Evolutionary conservation across 2,329 filamentous ascomycete genomes (phyloP).

Genomic region (Colletotrichum noveboracense): DNA sequence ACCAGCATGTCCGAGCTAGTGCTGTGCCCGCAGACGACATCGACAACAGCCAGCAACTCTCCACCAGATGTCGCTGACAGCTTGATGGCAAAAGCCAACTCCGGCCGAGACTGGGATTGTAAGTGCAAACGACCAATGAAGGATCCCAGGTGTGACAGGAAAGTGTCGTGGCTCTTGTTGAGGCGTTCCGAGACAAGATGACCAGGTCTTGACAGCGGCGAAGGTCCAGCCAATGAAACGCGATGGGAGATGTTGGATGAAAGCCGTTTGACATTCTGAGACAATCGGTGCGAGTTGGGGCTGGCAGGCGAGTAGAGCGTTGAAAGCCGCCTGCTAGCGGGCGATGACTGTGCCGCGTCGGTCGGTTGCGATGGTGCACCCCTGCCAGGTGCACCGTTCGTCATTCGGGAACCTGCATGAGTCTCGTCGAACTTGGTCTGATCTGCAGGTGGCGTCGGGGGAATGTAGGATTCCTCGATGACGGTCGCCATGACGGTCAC

Average conservation of each 20-base stretch:
- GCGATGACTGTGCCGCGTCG: slow-evolving; percentile 40
- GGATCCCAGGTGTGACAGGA: slow-evolving; percentile 88
- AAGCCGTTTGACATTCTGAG: slow-evolving; percentile 49
- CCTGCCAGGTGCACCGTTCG: slow-evolving; percentile 36
- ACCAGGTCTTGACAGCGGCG: slow-evolving; percentile 65
- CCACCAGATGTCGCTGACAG: slow-evolving; percentile 84
- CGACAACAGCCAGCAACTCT: slow-evolving; percentile 78
- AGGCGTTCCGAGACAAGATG: slow-evolving; percentile 86
- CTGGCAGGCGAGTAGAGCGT: slow-evolving; percentile 40
- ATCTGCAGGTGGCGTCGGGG: slow-evolving; percentile 69
- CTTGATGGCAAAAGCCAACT: slow-evolving; percentile 81
- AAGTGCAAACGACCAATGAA: slow-evolving; percentile 91
- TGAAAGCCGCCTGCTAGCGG: slow-evolving; percentile 52
- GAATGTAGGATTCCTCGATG: slow-evolving; percentile 61
- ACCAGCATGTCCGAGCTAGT: slow-evolving; percentile 70
- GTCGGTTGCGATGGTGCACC: slow-evolving; percentile 37
- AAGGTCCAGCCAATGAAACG: slow-evolving; percentile 75
- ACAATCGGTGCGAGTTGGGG: slow-evolving; percentile 37
- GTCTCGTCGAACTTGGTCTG: slow-evolving; percentile 52
- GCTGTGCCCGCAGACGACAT: slow-evolving; percentile 82
- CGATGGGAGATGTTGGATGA: slow-evolving; percentile 71
- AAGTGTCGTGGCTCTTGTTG: slow-evolving; percentile 81
- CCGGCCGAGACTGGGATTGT: slow-evolving; percentile 87
- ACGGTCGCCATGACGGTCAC: slow-evolving; percentile 67
- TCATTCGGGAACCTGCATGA: slow-evolving; percentile 46